Evolutionary conservation across 441 rosid genomes (phyloP).

Genomic region (Rhodomyrtus psidioides): DNA sequence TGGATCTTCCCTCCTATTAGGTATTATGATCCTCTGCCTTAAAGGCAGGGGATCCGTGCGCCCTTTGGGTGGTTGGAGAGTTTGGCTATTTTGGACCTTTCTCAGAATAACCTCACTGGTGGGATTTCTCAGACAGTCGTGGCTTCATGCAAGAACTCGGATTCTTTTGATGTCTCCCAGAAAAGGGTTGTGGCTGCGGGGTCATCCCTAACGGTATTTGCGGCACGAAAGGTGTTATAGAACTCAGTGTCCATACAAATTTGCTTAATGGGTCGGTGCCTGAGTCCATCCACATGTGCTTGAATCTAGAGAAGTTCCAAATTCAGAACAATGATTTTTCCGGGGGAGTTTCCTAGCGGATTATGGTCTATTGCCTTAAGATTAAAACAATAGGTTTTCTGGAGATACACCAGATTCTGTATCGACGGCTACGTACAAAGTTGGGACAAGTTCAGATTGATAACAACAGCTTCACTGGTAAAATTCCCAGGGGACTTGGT

Average conservation of each 20-base stretch:
- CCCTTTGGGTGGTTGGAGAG: too few species aligned
- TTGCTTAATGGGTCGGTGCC: slow-evolving; percentile 42
- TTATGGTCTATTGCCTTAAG: slow-evolving; percentile 44
- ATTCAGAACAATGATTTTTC: slow-evolving; percentile 55
- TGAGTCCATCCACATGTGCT: slow-evolving; percentile 33
- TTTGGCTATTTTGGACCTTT: slow-evolving; percentile 40
- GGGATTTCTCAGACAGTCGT: slow-evolving; percentile 25
- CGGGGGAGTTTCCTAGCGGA: slow-evolving; percentile 40
- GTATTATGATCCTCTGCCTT: too few species aligned
- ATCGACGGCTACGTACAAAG: slow-evolving; percentile 35
- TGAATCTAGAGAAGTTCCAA: slow-evolving; percentile 54
- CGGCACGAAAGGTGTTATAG: slow-evolving; percentile 32
- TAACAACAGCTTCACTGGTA: slow-evolving; percentile 48
- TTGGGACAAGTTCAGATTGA: slow-evolving; percentile 64
- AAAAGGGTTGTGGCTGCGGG: slow-evolving; percentile 34
- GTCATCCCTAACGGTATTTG: slow-evolving; percentile 47
- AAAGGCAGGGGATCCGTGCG: too few species aligned
- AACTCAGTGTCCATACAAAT: slow-evolving; percentile 51
- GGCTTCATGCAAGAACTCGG: slow-evolving; percentile 39
- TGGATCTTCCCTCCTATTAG: too few species aligned
- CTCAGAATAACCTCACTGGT: slow-evolving; percentile 54
- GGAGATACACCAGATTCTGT: slow-evolving; percentile 46
- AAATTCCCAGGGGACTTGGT: slow-evolving; percentile 58
- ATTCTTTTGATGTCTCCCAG: slow-evolving; percentile 54
- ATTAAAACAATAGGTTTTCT: slow-evolving; percentile 47